Conservation (phyloP, 352 stramenopile species). For the Pythium phragmitis region DNA sequence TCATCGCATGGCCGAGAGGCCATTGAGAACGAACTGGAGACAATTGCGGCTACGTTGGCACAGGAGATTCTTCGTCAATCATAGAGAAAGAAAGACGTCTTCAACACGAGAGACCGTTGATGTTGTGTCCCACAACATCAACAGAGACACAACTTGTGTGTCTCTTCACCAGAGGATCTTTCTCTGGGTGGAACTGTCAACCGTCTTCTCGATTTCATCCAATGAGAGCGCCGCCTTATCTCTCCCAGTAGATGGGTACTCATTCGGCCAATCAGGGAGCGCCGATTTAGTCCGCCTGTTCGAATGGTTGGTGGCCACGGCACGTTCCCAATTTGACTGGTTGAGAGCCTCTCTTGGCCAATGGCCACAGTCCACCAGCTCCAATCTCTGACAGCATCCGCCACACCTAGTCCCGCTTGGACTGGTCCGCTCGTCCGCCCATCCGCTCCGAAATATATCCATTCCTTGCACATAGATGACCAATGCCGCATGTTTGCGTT, state of each 20-base stretch:
- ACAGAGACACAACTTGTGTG: slow-evolving; percentile 1
- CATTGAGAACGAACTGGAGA: slow-evolving; percentile 43
- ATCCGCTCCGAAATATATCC: slow-evolving; percentile 21
- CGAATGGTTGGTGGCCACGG: slow-evolving; percentile 30
- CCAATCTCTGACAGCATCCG: slow-evolving; percentile 25
- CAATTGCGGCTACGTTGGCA: slow-evolving; percentile 21
- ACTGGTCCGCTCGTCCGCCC: slow-evolving; percentile 18
- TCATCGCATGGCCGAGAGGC: slow-evolving; percentile 6
- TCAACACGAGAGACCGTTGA: slow-evolving; percentile 18
- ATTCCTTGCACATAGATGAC: slow-evolving; percentile 26
- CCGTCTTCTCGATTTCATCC: slow-evolving; percentile 5
- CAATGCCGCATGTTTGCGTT: neutral
- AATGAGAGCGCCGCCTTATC: neutral
- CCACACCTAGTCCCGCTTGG: slow-evolving; percentile 19
- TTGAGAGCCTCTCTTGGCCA: slow-evolving; percentile 19
- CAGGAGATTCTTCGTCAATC: slow-evolving; percentile 10
- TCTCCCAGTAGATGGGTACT: neutral
- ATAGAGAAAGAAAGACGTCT: neutral
- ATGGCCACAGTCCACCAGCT: slow-evolving; percentile 9
- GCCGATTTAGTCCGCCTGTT: slow-evolving; percentile 4
- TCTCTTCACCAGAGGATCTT: slow-evolving; percentile 26
- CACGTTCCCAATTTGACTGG: slow-evolving; percentile 27
- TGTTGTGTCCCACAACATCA: neutral
- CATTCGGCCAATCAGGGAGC: slow-evolving; percentile 12
- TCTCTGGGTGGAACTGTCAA: slow-evolving; percentile 7